Percentiles rank a stretch among this genome's conserved stretches.
Conservation (phyloP, 148 eudicot genomes). For the Gaultheria prostrata region DNA sequence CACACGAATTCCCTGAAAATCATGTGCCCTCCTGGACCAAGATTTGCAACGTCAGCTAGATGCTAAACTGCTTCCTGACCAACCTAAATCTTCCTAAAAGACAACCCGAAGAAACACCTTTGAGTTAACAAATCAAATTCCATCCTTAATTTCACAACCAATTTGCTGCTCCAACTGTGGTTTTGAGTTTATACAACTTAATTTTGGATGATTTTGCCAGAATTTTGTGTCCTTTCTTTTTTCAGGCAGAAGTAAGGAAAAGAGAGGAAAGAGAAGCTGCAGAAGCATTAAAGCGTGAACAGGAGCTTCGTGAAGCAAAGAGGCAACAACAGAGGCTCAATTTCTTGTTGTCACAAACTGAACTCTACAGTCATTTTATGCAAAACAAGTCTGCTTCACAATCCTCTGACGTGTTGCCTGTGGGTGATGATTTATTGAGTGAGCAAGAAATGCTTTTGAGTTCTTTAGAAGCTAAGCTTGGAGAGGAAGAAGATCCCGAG, state of each 20-base stretch:
- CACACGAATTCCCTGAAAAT: neutral
- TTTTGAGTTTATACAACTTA: neutral
- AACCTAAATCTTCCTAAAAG: neutral
- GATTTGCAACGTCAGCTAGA: neutral
- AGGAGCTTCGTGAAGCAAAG: slow-evolving; percentile 91
- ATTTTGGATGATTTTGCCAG: neutral
- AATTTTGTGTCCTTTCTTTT: slow-evolving; percentile 11
- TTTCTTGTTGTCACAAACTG: slow-evolving; percentile 93
- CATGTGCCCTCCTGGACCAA: neutral
- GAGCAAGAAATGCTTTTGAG: slow-evolving; percentile 46
- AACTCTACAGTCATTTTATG: slow-evolving; percentile 97
- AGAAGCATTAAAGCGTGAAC: slow-evolving; percentile 94
- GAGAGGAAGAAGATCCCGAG: slow-evolving; percentile 71
- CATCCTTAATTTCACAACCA: neutral
- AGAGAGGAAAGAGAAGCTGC: slow-evolving; percentile 95
- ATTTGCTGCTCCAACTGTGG: neutral
- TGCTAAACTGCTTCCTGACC: neutral
- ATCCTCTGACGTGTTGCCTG: slow-evolving; percentile 47
- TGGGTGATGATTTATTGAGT: slow-evolving; percentile 35
- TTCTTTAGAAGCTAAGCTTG: slow-evolving; percentile 42
- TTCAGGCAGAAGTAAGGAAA: slow-evolving; percentile 87
- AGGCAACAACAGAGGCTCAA: slow-evolving; percentile 96
- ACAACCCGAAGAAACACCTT: neutral
- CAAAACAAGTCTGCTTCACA: slow-evolving; percentile 73
- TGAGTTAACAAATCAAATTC: neutral